phyloP scores from a whole-genome alignment of 1,139 yeast species.

The Scheffersomyces quercinus region DNA sequence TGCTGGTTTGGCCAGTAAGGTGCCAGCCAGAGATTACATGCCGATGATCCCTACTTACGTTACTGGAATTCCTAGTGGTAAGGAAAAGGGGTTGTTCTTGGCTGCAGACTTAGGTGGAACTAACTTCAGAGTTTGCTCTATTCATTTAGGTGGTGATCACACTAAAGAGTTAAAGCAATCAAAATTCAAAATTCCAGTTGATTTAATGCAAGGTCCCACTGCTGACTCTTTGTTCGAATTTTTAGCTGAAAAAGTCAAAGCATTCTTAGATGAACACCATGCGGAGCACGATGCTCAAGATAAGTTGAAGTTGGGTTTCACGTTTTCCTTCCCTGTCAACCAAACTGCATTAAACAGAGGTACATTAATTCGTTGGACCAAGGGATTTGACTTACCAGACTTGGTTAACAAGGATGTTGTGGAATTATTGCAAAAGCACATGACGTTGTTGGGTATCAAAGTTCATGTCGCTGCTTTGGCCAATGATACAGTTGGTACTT shows the following conservation, averaged over 20 bases:
- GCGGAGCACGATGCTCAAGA: constrained; percentile 34
- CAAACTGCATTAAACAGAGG: constrained; percentile 82
- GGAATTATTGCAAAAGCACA: constrained; percentile 62
- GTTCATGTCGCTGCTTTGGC: constrained; percentile 86
- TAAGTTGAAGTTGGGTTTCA: constrained; percentile 76
- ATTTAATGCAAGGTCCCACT: constrained; percentile 57
- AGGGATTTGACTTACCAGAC: constrained; percentile 85
- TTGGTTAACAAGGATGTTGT: constrained; percentile 84
- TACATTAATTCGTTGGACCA: constrained; percentile 88
- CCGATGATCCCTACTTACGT: constrained; percentile 92
- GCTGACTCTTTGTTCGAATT: constrained; percentile 64
- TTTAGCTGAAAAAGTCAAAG: constrained; percentile 67
- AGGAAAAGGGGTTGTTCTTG: constrained; percentile 70
- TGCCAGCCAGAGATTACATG: constrained; percentile 49
- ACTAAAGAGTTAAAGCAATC: constrained; percentile 71
- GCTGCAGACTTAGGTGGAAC: constrained; percentile 93
- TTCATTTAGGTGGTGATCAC: constrained; percentile 75
- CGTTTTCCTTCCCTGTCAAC: constrained; percentile 88
- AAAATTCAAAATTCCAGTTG: constrained; percentile 73
- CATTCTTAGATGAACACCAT: constrained; percentile 67
- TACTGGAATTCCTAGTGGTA: constrained; percentile 77
- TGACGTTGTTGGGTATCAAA: constrained; percentile 58
- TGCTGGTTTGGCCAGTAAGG: constrained; percentile 49
- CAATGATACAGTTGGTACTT: constrained; percentile 93
- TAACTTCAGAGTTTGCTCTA: constrained; percentile 87